Evolutionary conservation across 257 asterid genomes (phyloP), one percentile per base, ranked within the genome.

Genomic region (Salvia rosmarinus): DNA sequence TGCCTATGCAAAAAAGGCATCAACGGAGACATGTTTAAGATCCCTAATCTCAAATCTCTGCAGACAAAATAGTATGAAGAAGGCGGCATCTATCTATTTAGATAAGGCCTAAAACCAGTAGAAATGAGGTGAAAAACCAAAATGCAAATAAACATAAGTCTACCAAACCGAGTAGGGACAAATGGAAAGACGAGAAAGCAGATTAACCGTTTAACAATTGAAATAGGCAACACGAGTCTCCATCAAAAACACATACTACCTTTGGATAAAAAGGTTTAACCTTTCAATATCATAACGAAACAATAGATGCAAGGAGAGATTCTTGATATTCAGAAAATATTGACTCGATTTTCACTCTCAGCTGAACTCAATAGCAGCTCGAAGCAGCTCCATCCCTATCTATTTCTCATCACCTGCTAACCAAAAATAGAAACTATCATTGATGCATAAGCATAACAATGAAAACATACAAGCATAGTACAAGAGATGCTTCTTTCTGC

Each of bases 361-460:
- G n/a, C 23, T 9, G 50, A 70, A 37, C 34, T 35, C 21, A 25
- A 32, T 2, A 51, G 55, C 44, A 3, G 9, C 54, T 21, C 1
- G 35, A 74, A 25, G 23, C 40, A 34, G 9, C 35, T 47, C 39
- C 43, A 6, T 62, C 40, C 40, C 52, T 12, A 37, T 56, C 66
- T 17, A 51, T 46, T 8, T 20, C 14, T 42, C 25, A 16, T 52
- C 46, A 56, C 75, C 67, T 59, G n/a, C 55, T 19, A 20, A 57
- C 65, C 64, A 57, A 63, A 59, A 46, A 56, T 59, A 19, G 57
- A 50, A 69, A 63, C 17, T 21, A 40, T 17, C 43, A 55, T 17
- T 46, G 61, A 74, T 54, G 67, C 70, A 64, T 9, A 67, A 67
- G 25, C 14, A 19, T 52, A 72, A 66, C 47, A 25, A 34, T 50